phyloP scores from a whole-genome alignment of 2,329 filamentous ascomycete genomes.

The Penicillium sclerotiorum region DNA sequence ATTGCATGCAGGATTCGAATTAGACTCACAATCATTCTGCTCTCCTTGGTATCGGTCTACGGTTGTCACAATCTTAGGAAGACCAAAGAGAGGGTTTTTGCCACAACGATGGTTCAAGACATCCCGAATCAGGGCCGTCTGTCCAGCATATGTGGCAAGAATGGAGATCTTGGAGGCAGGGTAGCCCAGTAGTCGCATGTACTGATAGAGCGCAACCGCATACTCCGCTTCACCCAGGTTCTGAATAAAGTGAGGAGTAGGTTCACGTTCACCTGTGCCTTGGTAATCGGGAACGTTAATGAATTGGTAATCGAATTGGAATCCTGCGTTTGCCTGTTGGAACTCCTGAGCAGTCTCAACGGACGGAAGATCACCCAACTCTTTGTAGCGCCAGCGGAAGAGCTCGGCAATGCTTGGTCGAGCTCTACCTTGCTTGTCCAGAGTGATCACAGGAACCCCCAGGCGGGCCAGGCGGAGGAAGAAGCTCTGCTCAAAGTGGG shows the following conservation, averaged over 20 bases:
- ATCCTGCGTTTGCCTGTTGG: slow-evolving; percentile 81
- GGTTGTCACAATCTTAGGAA: slow-evolving; percentile 87
- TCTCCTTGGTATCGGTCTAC: slow-evolving; percentile 99
- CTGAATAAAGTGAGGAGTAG: slow-evolving; percentile 91
- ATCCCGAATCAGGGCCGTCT: slow-evolving; percentile 83
- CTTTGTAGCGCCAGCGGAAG: slow-evolving; percentile 90
- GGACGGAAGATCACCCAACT: slow-evolving; percentile 75
- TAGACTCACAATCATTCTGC: slow-evolving; percentile 89
- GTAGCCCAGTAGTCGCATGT: slow-evolving; percentile 95
- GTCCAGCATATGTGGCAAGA: slow-evolving; percentile 89
- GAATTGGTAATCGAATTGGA: slow-evolving; percentile 94
- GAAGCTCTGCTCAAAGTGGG: slow-evolving; percentile 92
- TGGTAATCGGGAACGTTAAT: slow-evolving; percentile 95
- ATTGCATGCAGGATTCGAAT: not conserved
- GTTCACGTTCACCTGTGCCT: slow-evolving; percentile 82
- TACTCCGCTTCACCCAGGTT: slow-evolving; percentile 98
- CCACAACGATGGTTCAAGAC: slow-evolving; percentile 82
- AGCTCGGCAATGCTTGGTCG: slow-evolving; percentile 83
- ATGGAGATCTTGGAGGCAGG: slow-evolving; percentile 83
- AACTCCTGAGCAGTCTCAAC: slow-evolving; percentile 73
- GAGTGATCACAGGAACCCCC: slow-evolving; percentile 84
- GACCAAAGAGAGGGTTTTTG: slow-evolving; percentile 79
- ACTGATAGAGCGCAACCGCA: slow-evolving; percentile 91
- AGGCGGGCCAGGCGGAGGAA: slow-evolving; percentile 89
- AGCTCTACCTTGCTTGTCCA: slow-evolving; percentile 92